Evolutionary conservation across 148 eudicot genomes (phyloP).

Genomic region (Oxyria digyna): DNA sequence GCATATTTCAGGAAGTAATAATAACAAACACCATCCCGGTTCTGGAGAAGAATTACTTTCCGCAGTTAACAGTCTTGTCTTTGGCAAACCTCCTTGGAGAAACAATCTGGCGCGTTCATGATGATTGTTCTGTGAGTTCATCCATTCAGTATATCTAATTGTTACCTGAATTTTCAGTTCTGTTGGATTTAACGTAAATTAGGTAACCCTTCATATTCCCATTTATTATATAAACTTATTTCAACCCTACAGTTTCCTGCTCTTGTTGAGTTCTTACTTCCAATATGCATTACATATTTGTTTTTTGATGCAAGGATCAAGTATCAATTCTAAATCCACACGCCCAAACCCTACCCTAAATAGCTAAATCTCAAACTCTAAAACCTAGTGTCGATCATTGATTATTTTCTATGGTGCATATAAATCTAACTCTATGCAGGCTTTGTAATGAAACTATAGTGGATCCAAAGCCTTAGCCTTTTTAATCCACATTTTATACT

Average conservation of each 20-base stretch:
- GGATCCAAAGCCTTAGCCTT: not conserved
- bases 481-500: not conserved
- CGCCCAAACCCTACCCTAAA: not conserved
- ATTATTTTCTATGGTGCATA: not conserved
- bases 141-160: conserved; percentile 13
- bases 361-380: too few relatives aligned
- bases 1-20: conserved; percentile 90
- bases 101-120: conserved; percentile 89
- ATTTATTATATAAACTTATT: not conserved
- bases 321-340: not conserved
- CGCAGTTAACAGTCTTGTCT: conserved; percentile 78
- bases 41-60: conserved; percentile 70
- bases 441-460: not conserved
- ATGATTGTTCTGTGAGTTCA: conserved; percentile 75
- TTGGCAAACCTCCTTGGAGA: conserved; percentile 90
- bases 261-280: not conserved
- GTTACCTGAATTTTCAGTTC: not conserved
- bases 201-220: not conserved
- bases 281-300: not conserved
- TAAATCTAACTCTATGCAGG: not conserved
- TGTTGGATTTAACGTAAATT: not conserved
- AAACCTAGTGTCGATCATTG: not conserved
- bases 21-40: conserved; percentile 83
- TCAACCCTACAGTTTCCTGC: not conserved
- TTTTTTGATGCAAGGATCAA: not conserved